A percentile compares a stretch with the other conserved stretches of the same genome.
These are phyloP conservation scores for Candida labiduridarum DNA, from an alignment of 1,139 yeast species.

Conservation along the genomic window DNA sequence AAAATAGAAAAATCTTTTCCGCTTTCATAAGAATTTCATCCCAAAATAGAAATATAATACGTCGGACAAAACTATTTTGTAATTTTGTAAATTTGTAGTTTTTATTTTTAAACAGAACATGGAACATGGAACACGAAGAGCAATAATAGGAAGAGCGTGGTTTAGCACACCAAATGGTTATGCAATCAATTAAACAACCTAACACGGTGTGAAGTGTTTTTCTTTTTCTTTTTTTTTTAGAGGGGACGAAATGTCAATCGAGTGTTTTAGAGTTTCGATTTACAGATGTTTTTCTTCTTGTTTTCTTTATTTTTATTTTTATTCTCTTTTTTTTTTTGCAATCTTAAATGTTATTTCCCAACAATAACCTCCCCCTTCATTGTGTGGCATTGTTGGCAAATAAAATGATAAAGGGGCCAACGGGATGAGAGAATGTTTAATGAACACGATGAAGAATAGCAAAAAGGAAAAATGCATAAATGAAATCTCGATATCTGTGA, in stretches of 20 bases:
- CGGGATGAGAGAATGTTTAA: neutral
- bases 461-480: neutral
- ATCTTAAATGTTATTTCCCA: neutral
- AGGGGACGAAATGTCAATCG: neutral
- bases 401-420: neutral
- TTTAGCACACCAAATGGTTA: too few species aligned
- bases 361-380: neutral
- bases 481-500: neutral
- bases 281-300: too few species aligned
- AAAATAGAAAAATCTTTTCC: conserved; percentile 2
- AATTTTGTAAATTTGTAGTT: neutral
- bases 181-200: too few species aligned
- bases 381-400: neutral
- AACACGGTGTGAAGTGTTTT: too few species aligned
- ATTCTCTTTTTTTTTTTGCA: neutral
- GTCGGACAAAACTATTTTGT: too few species aligned
- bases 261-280: too few species aligned
- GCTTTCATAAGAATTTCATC: conserved; percentile 2
- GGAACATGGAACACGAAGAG: neutral
- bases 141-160: too few species aligned
- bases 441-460: neutral
- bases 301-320: neutral
- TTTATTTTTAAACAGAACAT: neutral
- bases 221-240: too few species aligned
- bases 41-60: neutral